These are phyloP conservation scores for Fallopia convolvulus DNA, from an alignment of 148 eudicot species.

Conservation along the genomic window DNA sequence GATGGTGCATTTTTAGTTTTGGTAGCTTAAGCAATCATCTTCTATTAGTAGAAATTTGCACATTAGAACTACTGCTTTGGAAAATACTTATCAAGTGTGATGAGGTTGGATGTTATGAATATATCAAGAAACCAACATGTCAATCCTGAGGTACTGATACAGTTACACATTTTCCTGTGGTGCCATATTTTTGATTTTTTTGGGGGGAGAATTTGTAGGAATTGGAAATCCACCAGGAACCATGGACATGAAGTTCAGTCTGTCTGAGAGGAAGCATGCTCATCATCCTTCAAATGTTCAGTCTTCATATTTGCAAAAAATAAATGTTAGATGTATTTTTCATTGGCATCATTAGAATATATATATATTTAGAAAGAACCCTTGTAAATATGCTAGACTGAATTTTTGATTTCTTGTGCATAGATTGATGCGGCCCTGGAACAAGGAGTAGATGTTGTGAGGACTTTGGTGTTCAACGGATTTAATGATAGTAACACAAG, in stretches of 20 bases:
- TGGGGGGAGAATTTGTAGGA: constrained; percentile 31
- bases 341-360: not conserved
- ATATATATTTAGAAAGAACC: not conserved
- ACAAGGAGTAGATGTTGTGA: constrained; percentile 81
- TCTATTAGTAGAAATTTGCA: not conserved
- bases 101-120: not conserved
- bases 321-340: not conserved
- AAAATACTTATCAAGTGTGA: no score
- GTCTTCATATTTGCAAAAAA: not conserved
- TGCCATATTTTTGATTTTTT: not conserved
- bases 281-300: not conserved
- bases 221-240: constrained; percentile 92
- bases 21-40: not conserved
- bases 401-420: not conserved
- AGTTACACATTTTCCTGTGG: not conserved
- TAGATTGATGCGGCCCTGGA: constrained; percentile 91
- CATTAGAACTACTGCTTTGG: no score
- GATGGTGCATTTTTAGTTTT: not conserved
- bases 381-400: not conserved
- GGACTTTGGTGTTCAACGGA: constrained; percentile 56
- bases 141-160: not conserved
- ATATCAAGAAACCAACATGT: not conserved
- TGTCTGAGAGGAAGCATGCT: constrained; percentile 63
- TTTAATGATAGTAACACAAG: constrained; percentile 54
- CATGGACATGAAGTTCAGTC: constrained; percentile 93